phyloP scores from a whole-genome alignment of 371 early-diverging fungal genomes.

The Syncephalastrum sp. region DNA sequence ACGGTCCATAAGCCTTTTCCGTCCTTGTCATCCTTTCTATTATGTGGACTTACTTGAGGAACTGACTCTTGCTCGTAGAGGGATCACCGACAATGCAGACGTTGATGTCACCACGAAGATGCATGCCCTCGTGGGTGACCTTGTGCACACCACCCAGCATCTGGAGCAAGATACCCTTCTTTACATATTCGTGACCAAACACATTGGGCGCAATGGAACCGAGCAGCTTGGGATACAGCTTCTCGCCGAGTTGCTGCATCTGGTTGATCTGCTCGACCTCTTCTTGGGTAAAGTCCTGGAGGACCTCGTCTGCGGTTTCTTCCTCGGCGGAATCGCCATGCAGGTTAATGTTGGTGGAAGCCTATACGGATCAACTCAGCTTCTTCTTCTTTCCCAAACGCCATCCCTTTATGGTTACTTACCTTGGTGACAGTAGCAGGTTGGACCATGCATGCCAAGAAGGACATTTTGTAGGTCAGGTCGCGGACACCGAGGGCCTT shows the following conservation, averaged over 20 bases:
- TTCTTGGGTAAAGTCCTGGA: constrained; percentile 62
- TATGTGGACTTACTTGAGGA: constrained; percentile 74
- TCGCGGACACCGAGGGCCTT: constrained; percentile 91
- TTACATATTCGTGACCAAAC: constrained; percentile 97
- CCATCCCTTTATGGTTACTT: neutral
- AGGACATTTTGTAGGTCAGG: constrained; percentile 88
- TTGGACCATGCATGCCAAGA: constrained; percentile 85
- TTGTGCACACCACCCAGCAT: constrained; percentile 98
- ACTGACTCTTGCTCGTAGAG: constrained; percentile 97
- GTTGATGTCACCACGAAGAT: constrained; percentile 98
- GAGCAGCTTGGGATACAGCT: constrained; percentile 74
- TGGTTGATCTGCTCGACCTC: constrained; percentile 75
- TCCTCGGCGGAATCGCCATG: constrained; percentile 59
- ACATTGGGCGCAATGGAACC: constrained; percentile 95
- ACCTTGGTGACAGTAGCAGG: constrained; percentile 51
- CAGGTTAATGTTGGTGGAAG: constrained; percentile 43
- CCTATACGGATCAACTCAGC: constrained; percentile 2
- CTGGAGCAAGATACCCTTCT: constrained; percentile 96
- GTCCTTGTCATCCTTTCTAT: no score
- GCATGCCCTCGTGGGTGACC: constrained; percentile 91
- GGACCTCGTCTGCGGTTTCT: constrained; percentile 61
- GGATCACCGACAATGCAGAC: constrained; percentile 99
- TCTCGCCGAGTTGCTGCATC: constrained; percentile 64
- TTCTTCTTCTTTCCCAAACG: neutral
- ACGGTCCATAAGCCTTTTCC: neutral